phyloP scores from a whole-genome alignment of 208 protist species.

The Acanthamoeba royreba region DNA sequence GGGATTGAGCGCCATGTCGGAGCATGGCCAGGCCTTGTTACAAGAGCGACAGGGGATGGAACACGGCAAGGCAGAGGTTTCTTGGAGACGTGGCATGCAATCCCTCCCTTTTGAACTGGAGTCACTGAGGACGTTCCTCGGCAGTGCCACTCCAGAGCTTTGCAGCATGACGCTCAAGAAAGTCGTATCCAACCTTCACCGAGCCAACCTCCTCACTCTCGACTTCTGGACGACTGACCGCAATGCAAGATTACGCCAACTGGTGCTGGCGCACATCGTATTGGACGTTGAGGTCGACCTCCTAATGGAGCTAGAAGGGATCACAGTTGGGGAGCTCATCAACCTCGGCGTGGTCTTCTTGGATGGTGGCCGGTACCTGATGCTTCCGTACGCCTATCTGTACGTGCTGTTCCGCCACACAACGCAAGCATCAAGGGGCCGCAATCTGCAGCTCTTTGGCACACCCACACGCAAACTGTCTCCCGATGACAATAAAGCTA shows the following conservation, averaged over 20 bases:
- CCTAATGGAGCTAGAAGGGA: neutral
- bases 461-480: neutral
- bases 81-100: neutral
- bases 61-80: too few relatives aligned
- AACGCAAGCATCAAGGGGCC: slow-evolving; percentile 20
- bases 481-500: neutral
- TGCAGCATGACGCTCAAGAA: slow-evolving; percentile 22
- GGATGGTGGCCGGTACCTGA: neutral
- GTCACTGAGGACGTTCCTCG: neutral
- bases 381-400: slow-evolving; percentile 23
- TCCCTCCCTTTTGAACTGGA: neutral
- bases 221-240: neutral
- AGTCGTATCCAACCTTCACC: neutral
- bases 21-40: neutral
- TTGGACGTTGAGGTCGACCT: neutral
- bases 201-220: slow-evolving; percentile 16
- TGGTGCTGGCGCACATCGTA: slow-evolving; percentile 3
- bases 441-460: slow-evolving; percentile 26
- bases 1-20: neutral
- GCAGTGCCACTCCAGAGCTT: neutral
- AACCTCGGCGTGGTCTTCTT: slow-evolving; percentile 31
- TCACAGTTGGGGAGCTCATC: slow-evolving; percentile 6
- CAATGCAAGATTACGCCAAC: neutral
- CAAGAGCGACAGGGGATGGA: neutral
- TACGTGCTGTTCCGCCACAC: slow-evolving; percentile 25